Percentiles rank a stretch among this genome's conserved stretches.
Evolutionary conservation across 2,329 filamentous ascomycete genomes (phyloP).

Genomic region (Podosphaera aphanis): DNA sequence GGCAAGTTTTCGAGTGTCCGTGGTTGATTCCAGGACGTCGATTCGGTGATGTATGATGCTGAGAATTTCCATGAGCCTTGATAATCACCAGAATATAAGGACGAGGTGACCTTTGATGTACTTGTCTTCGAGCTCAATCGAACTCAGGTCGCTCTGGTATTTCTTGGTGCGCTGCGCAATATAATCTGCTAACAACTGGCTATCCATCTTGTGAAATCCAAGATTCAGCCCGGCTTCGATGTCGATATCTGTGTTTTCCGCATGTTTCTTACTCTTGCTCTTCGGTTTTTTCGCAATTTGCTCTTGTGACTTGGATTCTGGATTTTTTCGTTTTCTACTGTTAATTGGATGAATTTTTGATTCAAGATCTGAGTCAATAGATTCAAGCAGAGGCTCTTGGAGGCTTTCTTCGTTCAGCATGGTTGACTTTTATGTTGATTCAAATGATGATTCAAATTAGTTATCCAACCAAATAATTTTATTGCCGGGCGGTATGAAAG

Average conservation of each 20-base stretch:
- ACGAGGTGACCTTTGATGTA: conserved; percentile 43
- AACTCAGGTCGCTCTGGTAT: conserved; percentile 59
- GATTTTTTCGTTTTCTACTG: conserved; percentile 15
- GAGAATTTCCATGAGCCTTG: not conserved
- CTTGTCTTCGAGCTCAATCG: conserved; percentile 64
- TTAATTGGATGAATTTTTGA: conserved; percentile 2
- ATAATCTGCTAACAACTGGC: conserved; percentile 61
- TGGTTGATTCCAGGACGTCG: conserved; percentile 44
- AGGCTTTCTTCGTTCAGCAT: conserved; percentile 5
- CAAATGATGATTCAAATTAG: not conserved
- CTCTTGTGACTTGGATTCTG: conserved; percentile 6
- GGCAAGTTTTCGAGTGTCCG: conserved; percentile 53
- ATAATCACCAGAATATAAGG: not conserved
- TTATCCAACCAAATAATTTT: no score
- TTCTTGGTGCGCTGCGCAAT: conserved; percentile 55
- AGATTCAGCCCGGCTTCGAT: conserved; percentile 55
- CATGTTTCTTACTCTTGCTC: conserved; percentile 32
- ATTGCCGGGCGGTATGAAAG: no score
- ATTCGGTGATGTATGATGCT: conserved; percentile 60
- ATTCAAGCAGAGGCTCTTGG: conserved; percentile 14
- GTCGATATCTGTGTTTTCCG: conserved; percentile 35
- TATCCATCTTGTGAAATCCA: conserved; percentile 63
- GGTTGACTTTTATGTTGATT: not conserved
- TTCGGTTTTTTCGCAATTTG: conserved; percentile 23
- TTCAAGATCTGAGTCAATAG: conserved; percentile 7